Evolutionary conservation across 768 basidiomycete species (phyloP).

Genomic region (Pholiota microspora): DNA sequence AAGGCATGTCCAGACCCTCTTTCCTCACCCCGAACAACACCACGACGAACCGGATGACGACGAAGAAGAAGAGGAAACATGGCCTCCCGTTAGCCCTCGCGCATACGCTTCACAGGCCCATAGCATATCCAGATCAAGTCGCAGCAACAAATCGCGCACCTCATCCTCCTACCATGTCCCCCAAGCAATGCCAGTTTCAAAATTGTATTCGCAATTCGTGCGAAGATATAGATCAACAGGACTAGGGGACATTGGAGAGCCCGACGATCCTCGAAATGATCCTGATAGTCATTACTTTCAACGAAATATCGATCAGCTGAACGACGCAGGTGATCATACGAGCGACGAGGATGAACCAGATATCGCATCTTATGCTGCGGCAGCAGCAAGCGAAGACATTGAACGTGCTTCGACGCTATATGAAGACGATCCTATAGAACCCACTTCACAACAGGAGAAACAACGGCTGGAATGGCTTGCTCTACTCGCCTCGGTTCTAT

Average conservation of each 20-base stretch:
- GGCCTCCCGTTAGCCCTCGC: conserved; percentile 33
- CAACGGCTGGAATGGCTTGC: conserved; percentile 95
- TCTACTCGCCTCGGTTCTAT: conserved; percentile 90
- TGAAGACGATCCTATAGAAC: conserved; percentile 63
- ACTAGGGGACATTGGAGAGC: conserved; percentile 38
- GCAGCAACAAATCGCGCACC: conserved; percentile 28
- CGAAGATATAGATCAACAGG: conserved; percentile 66
- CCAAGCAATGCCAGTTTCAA: conserved; percentile 37
- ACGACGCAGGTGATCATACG: conserved; percentile 67
- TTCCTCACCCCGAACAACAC: conserved; percentile 52
- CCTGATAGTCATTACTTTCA: conserved; percentile 85
- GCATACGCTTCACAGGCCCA: conserved; percentile 30
- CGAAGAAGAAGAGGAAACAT: conserved; percentile 43
- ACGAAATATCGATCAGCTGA: conserved; percentile 63
- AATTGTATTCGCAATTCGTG: conserved; percentile 80
- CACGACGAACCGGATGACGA: conserved; percentile 42
- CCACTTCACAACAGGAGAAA: conserved; percentile 69
- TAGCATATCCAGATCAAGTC: conserved; percentile 25
- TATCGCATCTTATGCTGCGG: conserved; percentile 38
- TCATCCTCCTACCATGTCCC: conserved; percentile 22
- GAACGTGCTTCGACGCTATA: conserved; percentile 52
- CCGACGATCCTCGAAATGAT: conserved; percentile 73
- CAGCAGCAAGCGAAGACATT: conserved; percentile 30
- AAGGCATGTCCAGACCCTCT: conserved; percentile 67
- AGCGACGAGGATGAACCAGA: conserved; percentile 66